Base-by-base conservation (phyloP, 2,329 filamentous ascomycete genomes). In the Aspergillus sp. region DNA sequence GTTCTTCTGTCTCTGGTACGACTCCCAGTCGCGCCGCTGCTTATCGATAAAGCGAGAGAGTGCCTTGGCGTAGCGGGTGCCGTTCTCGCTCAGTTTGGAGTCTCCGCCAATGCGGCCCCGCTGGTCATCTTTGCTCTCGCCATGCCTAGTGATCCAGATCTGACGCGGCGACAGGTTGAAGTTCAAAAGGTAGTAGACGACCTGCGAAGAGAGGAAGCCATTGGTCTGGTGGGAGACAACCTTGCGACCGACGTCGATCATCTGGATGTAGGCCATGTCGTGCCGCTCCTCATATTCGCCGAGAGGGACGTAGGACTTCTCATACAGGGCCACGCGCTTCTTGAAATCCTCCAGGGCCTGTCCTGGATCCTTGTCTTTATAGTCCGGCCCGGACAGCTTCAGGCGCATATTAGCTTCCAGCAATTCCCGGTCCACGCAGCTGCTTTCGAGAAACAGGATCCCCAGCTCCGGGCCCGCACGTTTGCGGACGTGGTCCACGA, bases 61-160 rank as follows among this genome's bases (percentile, higher is more conserved):
- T 3, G 83, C 80, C 41, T 73, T 71, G 15, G 82, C 86, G 55
- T 95, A 98, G 43, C 71, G 73, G 40, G 78, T 73, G 12, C 91
- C 91, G 31, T 84, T 80, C 24, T 80, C 75, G 10, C 84, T 93
- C 16, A 98, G 67, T 12, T 82, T 73, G 1, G 88, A 89, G 57
- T 98, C 82, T 27, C 91, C 91, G 25, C 91, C 91, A 39, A 98
- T 85, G 57, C 85, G 93, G 40, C 88, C 86, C 2, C 78, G 70
- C 36, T 83, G 71, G 53, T 98, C 95, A 57, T 98, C 91, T 39
- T 75, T 57, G 35, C 86, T 95, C 60, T 95, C 84, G 26, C 91
- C 91, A 53, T 96, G 91, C 31, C 91, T 72, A 2, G 91, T 96
- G 53, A 98, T 93, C 91, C 91, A 98, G 39, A 98, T 96, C 59